Conservation (phyloP, 148 eudicot species). For the Diospyros lotus region DNA sequence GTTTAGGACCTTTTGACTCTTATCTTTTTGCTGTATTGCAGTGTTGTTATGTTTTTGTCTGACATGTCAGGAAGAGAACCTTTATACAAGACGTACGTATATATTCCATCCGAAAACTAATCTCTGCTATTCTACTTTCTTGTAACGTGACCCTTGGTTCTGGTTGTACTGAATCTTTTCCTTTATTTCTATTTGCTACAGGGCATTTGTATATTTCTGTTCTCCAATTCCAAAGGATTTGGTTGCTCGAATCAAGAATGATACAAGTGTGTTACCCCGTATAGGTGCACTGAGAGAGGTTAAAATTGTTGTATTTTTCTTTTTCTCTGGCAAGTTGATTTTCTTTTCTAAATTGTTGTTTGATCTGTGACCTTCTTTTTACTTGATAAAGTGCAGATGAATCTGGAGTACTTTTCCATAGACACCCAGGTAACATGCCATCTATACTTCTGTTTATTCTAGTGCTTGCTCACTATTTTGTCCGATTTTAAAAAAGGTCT, state of each 20-base stretch:
- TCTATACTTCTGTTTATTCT: background rate
- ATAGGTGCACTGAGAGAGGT: conserved; percentile 98
- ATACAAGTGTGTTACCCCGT: conserved; percentile 89
- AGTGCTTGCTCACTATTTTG: too few relatives aligned
- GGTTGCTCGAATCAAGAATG: conserved; percentile 74
- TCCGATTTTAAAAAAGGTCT: too few relatives aligned
- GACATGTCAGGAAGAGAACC: conserved; percentile 99
- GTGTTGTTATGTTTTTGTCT: conserved; percentile 91
- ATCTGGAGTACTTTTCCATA: conserved; percentile 86
- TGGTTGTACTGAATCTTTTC: conserved; percentile 8
- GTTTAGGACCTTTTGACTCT: background rate
- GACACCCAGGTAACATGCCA: conserved; percentile 72
- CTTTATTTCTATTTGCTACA: conserved; percentile 25
- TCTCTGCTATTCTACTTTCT: background rate
- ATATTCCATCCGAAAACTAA: background rate
- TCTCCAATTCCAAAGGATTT: conserved; percentile 74
- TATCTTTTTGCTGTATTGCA: conserved; percentile 38
- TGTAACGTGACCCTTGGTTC: conserved; percentile 7
- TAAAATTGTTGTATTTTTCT: conserved; percentile 6
- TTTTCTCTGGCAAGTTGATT: conserved; percentile 5
- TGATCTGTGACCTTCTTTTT: conserved; percentile 1
- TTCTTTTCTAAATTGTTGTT: background rate
- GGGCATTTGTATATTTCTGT: conserved; percentile 92
- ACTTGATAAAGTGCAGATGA: conserved; percentile 64
- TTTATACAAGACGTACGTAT: conserved; percentile 78